phyloP scores from a whole-genome alignment of 148 eudicot genomes.

The Hydrangea macrophylla region DNA sequence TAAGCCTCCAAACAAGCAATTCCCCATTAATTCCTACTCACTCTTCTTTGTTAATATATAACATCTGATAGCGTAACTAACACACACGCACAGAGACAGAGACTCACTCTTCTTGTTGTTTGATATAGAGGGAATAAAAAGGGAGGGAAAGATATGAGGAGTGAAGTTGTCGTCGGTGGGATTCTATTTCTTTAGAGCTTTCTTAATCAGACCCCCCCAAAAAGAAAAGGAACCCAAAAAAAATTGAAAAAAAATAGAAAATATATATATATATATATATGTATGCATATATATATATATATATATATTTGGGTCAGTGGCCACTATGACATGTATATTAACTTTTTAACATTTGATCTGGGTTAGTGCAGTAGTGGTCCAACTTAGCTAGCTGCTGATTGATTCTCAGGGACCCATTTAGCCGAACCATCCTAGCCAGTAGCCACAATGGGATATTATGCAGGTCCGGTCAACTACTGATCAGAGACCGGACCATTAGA shows the following conservation, averaged over 20 bases:
- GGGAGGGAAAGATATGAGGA: conserved; percentile 24
- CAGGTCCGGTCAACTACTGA: not conserved
- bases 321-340: not conserved
- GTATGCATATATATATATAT: not conserved
- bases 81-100: not conserved
- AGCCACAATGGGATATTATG: not conserved
- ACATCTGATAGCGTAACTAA: not conserved
- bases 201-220: conserved; percentile 10
- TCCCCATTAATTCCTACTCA: conserved; percentile 46
- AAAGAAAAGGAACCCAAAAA: not conserved
- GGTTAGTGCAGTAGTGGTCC: not conserved
- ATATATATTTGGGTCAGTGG: not conserved
- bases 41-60: not conserved
- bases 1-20: conserved; percentile 63
- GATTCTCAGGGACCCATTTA: not conserved
- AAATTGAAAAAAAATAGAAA: not conserved
- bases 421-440: not conserved
- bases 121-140: conserved; percentile 21
- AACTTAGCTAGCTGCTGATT: not conserved
- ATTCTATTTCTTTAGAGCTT: conserved; percentile 16
- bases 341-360: not conserved
- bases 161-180: conserved; percentile 30
- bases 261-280: too few relatives aligned
- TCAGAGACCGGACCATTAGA: not conserved
- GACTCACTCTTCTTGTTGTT: not conserved